Conservation (phyloP, 2,329 filamentous ascomycete species). For the Pseudogymnoascus sp. region DNA sequence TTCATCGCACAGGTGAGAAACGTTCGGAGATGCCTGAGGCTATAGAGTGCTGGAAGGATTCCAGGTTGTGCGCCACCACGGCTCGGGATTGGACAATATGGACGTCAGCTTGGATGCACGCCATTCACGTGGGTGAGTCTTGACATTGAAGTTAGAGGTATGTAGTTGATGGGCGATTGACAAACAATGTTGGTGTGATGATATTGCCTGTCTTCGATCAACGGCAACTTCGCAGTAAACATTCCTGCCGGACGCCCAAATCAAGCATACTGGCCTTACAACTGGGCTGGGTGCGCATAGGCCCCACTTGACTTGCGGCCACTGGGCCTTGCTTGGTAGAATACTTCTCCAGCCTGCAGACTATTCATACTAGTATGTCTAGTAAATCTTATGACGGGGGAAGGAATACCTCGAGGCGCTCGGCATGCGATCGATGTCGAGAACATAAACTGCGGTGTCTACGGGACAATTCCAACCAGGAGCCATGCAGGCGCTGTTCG, state of each 20-base stretch:
- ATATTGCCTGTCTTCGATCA: not conserved
- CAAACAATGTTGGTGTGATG: not conserved
- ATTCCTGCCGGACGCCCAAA: not conserved
- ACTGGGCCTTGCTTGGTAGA: not conserved
- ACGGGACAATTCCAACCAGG: not conserved
- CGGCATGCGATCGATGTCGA: slow-evolving; percentile 5
- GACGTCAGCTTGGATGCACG: not conserved
- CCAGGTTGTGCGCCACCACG: not conserved
- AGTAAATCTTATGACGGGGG: not conserved
- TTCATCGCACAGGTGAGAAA: not conserved
- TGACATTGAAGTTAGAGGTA: not conserved
- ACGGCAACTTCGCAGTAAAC: not conserved
- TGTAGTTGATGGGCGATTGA: not conserved
- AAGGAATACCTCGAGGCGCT: not conserved
- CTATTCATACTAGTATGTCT: not conserved
- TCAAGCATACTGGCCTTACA: not conserved
- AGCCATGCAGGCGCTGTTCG: not conserved
- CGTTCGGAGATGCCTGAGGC: slow-evolving; percentile 3
- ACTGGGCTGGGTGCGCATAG: not conserved
- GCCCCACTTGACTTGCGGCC: not conserved
- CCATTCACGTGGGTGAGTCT: not conserved
- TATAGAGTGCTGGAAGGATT: not conserved
- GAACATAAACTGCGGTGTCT: not conserved
- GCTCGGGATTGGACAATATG: not conserved
- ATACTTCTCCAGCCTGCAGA: not conserved